Conservation (phyloP, 768 basidiomycete species). For the Tulasnella sp. region DNA sequence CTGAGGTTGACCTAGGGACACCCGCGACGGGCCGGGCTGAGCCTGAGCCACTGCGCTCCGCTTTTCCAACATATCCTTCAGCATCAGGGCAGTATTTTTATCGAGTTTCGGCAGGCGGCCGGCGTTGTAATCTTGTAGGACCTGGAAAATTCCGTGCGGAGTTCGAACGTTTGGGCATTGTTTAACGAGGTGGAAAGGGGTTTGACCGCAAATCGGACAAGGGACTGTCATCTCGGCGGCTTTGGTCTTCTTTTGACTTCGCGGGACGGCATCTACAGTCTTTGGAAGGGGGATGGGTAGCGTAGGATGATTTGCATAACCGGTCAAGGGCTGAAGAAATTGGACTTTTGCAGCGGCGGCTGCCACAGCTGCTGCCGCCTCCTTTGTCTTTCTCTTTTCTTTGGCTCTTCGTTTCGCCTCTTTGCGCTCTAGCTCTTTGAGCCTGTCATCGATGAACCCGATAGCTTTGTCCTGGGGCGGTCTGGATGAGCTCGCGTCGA, state of each 20-base stretch:
- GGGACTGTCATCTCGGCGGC: neutral
- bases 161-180: slow-evolving; percentile 51
- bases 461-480: slow-evolving; percentile 58
- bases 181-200: slow-evolving; percentile 46
- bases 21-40: neutral
- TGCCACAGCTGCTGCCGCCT: neutral
- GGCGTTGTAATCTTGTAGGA: neutral
- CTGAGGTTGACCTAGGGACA: neutral
- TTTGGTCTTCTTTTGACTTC: neutral
- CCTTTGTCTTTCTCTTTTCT: neutral
- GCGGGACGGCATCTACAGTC: neutral
- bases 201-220: slow-evolving; percentile 50
- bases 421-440: slow-evolving; percentile 37
- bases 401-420: neutral
- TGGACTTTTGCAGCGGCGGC: neutral
- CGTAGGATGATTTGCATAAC: neutral
- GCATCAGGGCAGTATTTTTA: neutral
- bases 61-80: neutral
- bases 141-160: neutral
- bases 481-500: neutral
- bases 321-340: neutral
- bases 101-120: neutral
- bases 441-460: slow-evolving; percentile 60
- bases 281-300: neutral
- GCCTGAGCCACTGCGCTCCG: neutral